Evolutionary conservation across 1,284 basidiomycete genomes (phyloP).

Genomic region (Rhizoctonia solani): DNA sequence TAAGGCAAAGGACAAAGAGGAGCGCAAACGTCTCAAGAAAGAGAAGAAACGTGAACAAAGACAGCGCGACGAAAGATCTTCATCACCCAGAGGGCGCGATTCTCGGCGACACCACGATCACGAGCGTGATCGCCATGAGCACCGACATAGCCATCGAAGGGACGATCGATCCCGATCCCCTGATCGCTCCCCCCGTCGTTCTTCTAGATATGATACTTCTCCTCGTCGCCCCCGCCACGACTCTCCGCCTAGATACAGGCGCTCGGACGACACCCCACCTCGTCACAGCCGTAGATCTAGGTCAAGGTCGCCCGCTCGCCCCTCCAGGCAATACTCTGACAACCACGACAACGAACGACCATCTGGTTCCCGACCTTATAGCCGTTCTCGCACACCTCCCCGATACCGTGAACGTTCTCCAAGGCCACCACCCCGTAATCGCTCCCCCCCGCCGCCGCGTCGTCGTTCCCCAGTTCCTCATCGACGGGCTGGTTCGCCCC

Average conservation of each 20-base stretch:
- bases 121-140: slow-evolving; percentile 31
- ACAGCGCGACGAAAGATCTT: slow-evolving; percentile 35
- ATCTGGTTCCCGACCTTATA: slow-evolving; percentile 35
- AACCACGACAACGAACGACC: slow-evolving; percentile 41
- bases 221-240: slow-evolving; percentile 29
- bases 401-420: neutral
- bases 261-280: slow-evolving; percentile 35
- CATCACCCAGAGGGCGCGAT: slow-evolving; percentile 32
- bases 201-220: slow-evolving; percentile 27
- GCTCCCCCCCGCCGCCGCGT: slow-evolving; percentile 46
- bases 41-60: slow-evolving; percentile 55
- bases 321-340: neutral
- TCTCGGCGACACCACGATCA: slow-evolving; percentile 40
- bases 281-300: slow-evolving; percentile 36
- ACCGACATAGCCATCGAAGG: neutral
- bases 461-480: slow-evolving; percentile 47
- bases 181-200: slow-evolving; percentile 34
- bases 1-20: slow-evolving; percentile 61
- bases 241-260: slow-evolving; percentile 26
- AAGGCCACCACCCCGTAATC: slow-evolving; percentile 41
- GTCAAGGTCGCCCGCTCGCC: slow-evolving; percentile 48
- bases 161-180: slow-evolving; percentile 19
- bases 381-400: slow-evolving; percentile 23
- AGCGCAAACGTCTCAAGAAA: slow-evolving; percentile 60
- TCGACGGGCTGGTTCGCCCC: slow-evolving; percentile 28